These are phyloP conservation scores for Entoloma clypeatum DNA, from an alignment of 1,284 basidiomycete genomes.

Conservation along the genomic window DNA sequence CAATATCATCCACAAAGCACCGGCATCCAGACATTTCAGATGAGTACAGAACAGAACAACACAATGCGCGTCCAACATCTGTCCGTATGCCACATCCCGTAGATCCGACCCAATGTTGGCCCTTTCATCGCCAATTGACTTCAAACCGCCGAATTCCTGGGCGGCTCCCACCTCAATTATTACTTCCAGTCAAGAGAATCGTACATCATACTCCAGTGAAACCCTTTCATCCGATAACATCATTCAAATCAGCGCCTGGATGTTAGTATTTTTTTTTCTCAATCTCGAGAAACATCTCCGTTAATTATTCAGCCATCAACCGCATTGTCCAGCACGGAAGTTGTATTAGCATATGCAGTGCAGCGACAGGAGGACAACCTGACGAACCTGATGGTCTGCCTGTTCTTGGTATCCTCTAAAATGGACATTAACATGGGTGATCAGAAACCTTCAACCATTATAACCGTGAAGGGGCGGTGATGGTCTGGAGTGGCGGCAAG, in stretches of 20 bases:
- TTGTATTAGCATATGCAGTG: slow-evolving; percentile 34
- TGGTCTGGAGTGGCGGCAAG: slow-evolving; percentile 27
- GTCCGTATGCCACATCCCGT: no score
- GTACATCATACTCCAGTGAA: slow-evolving; percentile 8
- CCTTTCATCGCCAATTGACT: no score
- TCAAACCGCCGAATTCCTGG: no score
- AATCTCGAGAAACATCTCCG: neutral
- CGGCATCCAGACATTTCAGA: slow-evolving; percentile 13
- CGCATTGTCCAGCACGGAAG: slow-evolving; percentile 36
- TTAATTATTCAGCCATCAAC: slow-evolving; percentile 33
- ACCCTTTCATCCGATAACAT: slow-evolving; percentile 18
- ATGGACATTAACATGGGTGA: slow-evolving; percentile 2
- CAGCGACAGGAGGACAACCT: slow-evolving; percentile 32
- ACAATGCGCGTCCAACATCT: no score
- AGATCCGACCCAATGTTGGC: no score
- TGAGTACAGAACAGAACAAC: no score
- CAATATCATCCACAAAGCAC: slow-evolving; percentile 3
- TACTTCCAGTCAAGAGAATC: slow-evolving; percentile 5
- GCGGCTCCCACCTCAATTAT: slow-evolving; percentile 2
- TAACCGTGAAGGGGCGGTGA: slow-evolving; percentile 38
- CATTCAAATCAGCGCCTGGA: slow-evolving; percentile 31
- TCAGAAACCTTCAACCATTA: slow-evolving; percentile 31
- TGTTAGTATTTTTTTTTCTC: slow-evolving; percentile 14
- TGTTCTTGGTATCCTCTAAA: slow-evolving; percentile 6
- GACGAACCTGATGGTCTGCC: slow-evolving; percentile 26